These are phyloP conservation scores for Blastobotrys americana DNA, from an alignment of 805 yeast species.

Conservation along the genomic window DNA sequence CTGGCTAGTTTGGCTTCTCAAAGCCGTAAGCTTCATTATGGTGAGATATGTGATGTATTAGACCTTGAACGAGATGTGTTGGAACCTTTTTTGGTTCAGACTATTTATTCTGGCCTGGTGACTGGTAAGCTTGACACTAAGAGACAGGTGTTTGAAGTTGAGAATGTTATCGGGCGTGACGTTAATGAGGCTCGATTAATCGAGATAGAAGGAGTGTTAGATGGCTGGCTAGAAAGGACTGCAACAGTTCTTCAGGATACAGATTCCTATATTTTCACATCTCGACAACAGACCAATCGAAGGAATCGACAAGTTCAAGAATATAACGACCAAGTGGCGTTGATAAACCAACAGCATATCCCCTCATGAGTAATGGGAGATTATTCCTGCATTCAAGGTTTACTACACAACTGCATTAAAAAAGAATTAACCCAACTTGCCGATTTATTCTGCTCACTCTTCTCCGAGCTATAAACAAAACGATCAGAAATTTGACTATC, in stretches of 20 bases:
- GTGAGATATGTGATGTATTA: conserved; percentile 11
- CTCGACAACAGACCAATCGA: neutral
- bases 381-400: no score
- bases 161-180: conserved; percentile 17
- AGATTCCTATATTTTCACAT: neutral
- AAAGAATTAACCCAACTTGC: no score
- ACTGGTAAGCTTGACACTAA: conserved; percentile 23
- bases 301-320: neutral
- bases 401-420: no score
- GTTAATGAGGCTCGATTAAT: conserved; percentile 14
- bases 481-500: neutral
- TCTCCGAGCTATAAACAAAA: neutral
- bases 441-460: neutral
- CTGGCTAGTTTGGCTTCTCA: conserved; percentile 17
- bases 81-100: conserved; percentile 20
- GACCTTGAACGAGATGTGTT: conserved; percentile 12
- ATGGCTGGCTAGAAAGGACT: conserved; percentile 8
- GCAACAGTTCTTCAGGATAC: conserved; percentile 6
- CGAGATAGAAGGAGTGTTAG: conserved; percentile 13
- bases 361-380: no score
- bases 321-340: neutral
- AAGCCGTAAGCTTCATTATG: conserved; percentile 11
- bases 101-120: conserved; percentile 21
- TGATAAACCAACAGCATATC: neutral
- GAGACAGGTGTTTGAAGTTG: conserved; percentile 15